Conservation (phyloP, 768 basidiomycete species). For the Trametes meyenii region DNA sequence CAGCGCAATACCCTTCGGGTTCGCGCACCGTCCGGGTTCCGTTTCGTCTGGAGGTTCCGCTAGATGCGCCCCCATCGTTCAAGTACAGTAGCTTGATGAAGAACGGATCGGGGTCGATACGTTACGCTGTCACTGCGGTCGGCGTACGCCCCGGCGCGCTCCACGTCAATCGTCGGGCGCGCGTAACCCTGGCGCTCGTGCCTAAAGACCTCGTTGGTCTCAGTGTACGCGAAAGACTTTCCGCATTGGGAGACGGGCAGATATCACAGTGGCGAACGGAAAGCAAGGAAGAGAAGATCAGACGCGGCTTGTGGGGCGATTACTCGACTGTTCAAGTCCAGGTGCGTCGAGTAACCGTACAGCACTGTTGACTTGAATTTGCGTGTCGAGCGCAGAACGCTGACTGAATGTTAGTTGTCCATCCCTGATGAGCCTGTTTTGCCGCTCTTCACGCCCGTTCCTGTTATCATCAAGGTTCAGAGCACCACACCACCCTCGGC, state of each 20-base stretch:
- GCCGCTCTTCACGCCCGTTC: conserved; percentile 16
- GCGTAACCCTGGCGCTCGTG: conserved; percentile 16
- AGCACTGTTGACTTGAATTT: neutral
- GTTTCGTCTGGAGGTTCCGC: conserved; percentile 20
- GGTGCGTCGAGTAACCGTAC: conserved; percentile 2
- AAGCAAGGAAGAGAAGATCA: conserved; percentile 1
- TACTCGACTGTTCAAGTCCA: conserved; percentile 10
- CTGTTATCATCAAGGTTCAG: conserved; percentile 19
- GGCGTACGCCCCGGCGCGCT: conserved; percentile 18
- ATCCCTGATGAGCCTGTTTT: conserved; percentile 13
- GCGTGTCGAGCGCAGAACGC: neutral
- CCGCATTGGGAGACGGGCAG: neutral
- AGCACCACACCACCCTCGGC: conserved; percentile 11
- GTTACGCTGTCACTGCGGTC: conserved; percentile 19
- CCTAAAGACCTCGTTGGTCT: neutral
- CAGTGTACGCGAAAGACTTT: neutral
- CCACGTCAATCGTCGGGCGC: neutral
- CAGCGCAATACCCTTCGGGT: conserved; percentile 6
- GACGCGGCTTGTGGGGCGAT: conserved; percentile 13
- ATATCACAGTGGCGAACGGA: neutral
- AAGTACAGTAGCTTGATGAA: neutral
- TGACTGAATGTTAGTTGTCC: conserved; percentile 3
- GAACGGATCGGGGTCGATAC: neutral
- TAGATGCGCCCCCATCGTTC: conserved; percentile 14
- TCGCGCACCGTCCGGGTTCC: conserved; percentile 11